Percentiles rank a stretch among this genome's conserved stretches.
These are phyloP conservation scores for Henckelia pumila DNA, from an alignment of 257 asterid species.

Conservation along the genomic window DNA sequence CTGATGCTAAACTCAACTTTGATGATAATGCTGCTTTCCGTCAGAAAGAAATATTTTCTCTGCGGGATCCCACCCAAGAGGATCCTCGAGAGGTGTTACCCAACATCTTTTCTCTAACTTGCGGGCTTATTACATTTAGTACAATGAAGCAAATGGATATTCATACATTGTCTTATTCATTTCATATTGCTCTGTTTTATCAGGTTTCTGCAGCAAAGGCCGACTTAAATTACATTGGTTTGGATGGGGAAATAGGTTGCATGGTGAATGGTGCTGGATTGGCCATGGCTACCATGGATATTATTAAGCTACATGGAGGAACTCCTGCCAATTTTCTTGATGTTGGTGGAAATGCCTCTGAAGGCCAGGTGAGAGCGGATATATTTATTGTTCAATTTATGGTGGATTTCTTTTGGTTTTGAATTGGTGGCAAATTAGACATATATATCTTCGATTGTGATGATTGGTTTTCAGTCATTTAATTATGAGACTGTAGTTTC, in stretches of 20 bases:
- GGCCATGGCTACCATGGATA: constrained; percentile 99
- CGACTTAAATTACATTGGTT: constrained; percentile 92
- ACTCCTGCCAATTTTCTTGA: constrained; percentile 99
- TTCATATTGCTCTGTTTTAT: not conserved
- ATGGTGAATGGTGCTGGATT: constrained; percentile 99
- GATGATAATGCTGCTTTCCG: constrained; percentile 97
- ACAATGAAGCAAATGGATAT: constrained; percentile 11
- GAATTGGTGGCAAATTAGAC: not conserved
- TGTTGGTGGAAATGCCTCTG: constrained; percentile 99
- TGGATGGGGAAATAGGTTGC: constrained; percentile 99
- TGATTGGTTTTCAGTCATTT: not conserved
- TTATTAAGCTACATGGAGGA: constrained; percentile 94
- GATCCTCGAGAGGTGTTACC: constrained; percentile 94
- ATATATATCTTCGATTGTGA: constrained; percentile 8
- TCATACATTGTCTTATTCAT: constrained; percentile 9
- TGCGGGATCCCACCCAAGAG: constrained; percentile 92
- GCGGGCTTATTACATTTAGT: not conserved
- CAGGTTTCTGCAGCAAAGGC: constrained; percentile 99
- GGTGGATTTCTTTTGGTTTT: constrained; percentile 10
- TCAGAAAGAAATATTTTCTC: constrained; percentile 78
- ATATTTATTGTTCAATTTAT: not conserved
- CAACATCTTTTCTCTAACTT: not conserved
- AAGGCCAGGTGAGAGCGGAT: constrained; percentile 64
- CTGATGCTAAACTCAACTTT: constrained; percentile 97
- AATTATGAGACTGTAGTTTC: constrained; percentile 14